Evolutionary conservation across 306 rosid species (phyloP), one percentile per base, ranked within the genome.

Genomic region (Trifolium pratense): DNA sequence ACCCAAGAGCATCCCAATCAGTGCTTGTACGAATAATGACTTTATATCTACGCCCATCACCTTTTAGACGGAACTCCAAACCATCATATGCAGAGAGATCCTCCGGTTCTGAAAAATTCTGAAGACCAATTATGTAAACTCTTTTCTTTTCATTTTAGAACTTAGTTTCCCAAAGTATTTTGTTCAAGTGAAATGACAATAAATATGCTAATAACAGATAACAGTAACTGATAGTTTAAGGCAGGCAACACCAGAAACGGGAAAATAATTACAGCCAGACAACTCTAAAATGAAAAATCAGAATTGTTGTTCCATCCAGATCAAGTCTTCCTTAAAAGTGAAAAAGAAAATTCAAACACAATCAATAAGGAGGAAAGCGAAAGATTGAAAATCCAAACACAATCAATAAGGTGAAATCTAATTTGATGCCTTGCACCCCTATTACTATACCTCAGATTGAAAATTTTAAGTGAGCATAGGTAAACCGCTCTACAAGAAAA

Each of bases 51-150:
- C 88, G 94, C 37, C 98, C 97, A 75, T 93, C 94, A 39, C 98
- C 98, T 84, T 93, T 91, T 65, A 93, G 76, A 49, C 80, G 90
- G 75, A 93, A 75, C 83, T 91, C 97, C 93, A 93, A 70, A 26
- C 98, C 98, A 73, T 91, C 96, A 84, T 93, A 93, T 48, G 91
- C 91, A 70, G 97, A 91, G 32, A 91, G 94, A 86, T 93, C 87
- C 74, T 86, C 93, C 4, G 98, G 91, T 26, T 76, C 88, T 75
- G 90, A 83, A 74, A 93, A 89, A 85, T 93, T 93, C 98, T 93
- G 84, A 78, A 76, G 73, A 56, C 45, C 72, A 81, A 71, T 62
- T 71, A 68, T 32, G 73, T 61, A 45, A 65, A 43, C 37, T 76
- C 52, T 73, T 48, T 71, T 57, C 55, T 55, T 71, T 60, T 21